Conservation (phyloP, 495 filamentous ascomycete species). For the Lepraria neglecta region DNA sequence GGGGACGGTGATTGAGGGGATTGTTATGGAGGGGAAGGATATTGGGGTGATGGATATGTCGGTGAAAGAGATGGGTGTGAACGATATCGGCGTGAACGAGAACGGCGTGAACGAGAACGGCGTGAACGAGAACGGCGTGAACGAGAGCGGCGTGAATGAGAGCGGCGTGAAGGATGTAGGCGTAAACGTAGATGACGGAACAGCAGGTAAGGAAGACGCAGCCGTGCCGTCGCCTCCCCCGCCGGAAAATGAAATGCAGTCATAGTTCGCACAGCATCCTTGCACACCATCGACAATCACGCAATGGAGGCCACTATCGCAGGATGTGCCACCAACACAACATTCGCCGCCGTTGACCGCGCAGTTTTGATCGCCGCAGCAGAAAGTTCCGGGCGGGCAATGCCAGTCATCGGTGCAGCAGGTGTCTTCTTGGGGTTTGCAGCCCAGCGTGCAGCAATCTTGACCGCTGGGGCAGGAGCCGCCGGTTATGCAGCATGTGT, state of each 20-base stretch:
- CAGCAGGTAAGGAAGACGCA: too few species aligned
- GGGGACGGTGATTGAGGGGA: conserved; percentile 47
- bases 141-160: too few species aligned
- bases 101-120: conserved; percentile 1
- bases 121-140: too few species aligned
- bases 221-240: too few species aligned
- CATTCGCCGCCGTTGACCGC: conserved; percentile 27
- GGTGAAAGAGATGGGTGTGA: background rate
- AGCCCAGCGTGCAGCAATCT: conserved; percentile 22
- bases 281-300: conserved; percentile 18
- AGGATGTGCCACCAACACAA: conserved; percentile 27
- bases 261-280: conserved; percentile 15
- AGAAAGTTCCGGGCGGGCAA: conserved; percentile 21
- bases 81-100: background rate
- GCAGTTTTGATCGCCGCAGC: conserved; percentile 23
- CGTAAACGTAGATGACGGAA: too few species aligned
- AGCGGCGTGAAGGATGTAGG: too few species aligned
- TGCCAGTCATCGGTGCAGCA: conserved; percentile 24
- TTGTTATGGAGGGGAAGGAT: conserved; percentile 29
- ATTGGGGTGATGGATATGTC: background rate
- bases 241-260: background rate
- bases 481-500: conserved; percentile 11
- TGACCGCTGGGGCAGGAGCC: conserved; percentile 24
- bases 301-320: conserved; percentile 29
- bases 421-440: background rate